These are phyloP conservation scores for Rhizoclosmatium globosum DNA, from an alignment of 192 early-diverging fungal species.

Conservation along the genomic window DNA sequence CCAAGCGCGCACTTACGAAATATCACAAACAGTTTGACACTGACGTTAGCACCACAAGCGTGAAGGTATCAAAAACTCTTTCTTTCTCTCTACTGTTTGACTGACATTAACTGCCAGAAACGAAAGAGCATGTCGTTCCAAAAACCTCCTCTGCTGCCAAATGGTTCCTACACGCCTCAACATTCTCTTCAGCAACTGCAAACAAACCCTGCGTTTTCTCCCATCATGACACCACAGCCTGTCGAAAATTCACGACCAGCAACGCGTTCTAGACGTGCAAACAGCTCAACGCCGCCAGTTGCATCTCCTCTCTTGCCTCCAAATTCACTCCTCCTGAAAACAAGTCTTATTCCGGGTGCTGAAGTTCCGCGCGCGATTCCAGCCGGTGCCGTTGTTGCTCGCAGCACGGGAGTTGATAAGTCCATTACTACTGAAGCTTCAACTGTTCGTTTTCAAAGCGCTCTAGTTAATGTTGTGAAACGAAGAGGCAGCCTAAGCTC, in stretches of 20 bases:
- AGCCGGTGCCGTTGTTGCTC: constrained; percentile 21
- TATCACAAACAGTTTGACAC: neutral
- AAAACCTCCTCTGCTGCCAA: neutral
- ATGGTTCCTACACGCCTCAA: no score
- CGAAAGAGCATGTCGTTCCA: neutral
- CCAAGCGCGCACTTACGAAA: neutral
- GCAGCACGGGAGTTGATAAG: neutral
- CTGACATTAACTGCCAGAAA: no score
- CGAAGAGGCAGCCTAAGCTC: neutral
- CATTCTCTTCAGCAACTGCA: no score
- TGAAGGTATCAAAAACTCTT: neutral
- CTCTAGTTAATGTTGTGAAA: neutral
- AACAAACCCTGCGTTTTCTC: no score
- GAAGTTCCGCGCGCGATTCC: constrained; percentile 22
- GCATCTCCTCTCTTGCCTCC: neutral
- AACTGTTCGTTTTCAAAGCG: neutral
- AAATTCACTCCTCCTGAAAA: neutral
- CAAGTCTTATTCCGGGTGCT: constrained; percentile 17
- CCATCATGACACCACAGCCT: no score
- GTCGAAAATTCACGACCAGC: no score
- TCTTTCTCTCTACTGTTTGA: no score
- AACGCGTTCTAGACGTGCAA: no score
- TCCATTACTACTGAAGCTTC: neutral
- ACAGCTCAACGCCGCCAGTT: no score
- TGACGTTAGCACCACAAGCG: neutral